These are phyloP conservation scores for Umbelopsis vinacea DNA, from an alignment of 192 early-diverging fungal species.

Conservation along the genomic window DNA sequence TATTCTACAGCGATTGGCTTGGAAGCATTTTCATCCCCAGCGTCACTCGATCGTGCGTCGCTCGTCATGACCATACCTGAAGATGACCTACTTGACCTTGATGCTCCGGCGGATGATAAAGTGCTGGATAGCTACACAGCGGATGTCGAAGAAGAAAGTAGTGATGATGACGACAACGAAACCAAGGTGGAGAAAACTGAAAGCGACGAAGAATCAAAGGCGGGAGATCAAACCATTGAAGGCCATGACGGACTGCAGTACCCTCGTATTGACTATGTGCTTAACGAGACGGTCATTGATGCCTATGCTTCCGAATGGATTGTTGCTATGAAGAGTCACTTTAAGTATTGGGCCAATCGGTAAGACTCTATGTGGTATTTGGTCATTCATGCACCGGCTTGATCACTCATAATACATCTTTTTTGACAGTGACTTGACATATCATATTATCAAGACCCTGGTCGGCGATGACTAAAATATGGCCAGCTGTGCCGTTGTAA, in stretches of 20 bases:
- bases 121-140: neutral
- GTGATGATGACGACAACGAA: conserved; percentile 14
- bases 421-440: conserved; percentile 30
- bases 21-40: conserved; percentile 15
- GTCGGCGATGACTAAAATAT: neutral
- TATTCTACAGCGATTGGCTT: conserved; percentile 21
- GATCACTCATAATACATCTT: no score
- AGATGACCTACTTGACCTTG: conserved; percentile 14
- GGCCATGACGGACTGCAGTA: conserved; percentile 28
- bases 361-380: no score
- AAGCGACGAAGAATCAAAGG: conserved; percentile 6
- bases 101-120: neutral
- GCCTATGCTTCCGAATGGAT: conserved; percentile 54
- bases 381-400: no score
- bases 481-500: no score
- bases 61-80: conserved; percentile 10
- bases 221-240: neutral
- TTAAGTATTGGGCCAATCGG: conserved; percentile 56
- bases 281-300: conserved; percentile 50
- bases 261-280: conserved; percentile 49
- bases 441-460: conserved; percentile 24
- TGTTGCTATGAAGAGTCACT: conserved; percentile 53
- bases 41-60: conserved; percentile 4
- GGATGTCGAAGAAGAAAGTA: conserved; percentile 2
- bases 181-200: conserved; percentile 2